Evolutionary conservation across 202 grass and related monocot species (phyloP).

Genomic region (Setaria italica): DNA sequence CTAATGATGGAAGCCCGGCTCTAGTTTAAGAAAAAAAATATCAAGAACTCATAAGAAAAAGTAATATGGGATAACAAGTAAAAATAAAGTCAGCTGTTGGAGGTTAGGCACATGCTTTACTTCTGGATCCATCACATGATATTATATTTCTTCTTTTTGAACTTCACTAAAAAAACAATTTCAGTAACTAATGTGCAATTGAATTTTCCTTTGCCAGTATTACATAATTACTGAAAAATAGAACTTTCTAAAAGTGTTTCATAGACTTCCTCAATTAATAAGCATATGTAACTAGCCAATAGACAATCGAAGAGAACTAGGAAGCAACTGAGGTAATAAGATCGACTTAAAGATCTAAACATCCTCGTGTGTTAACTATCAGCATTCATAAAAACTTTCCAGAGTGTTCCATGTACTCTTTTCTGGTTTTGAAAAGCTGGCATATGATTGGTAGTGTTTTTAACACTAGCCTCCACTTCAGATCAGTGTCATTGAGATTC

Average conservation of each 20-base stretch:
- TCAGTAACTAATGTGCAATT: not conserved
- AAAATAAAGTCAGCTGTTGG: constrained; percentile 7
- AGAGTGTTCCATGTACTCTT: not conserved
- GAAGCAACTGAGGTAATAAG: constrained; percentile 29
- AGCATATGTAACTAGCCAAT: not conserved
- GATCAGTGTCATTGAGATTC: constrained; percentile 32
- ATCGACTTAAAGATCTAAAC: constrained; percentile 19
- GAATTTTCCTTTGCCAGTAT: not conserved
- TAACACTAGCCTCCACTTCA: not conserved
- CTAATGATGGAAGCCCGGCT: constrained; percentile 58
- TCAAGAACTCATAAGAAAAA: constrained; percentile 36
- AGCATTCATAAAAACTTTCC: constrained; percentile 26
- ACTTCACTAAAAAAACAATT: not conserved
- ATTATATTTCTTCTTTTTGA: constrained; percentile 5
- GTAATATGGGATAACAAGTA: constrained; percentile 5
- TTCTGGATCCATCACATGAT: not conserved
- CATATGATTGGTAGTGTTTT: not conserved
- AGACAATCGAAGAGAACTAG: constrained; percentile 30
- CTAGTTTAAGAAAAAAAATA: constrained; percentile 45
- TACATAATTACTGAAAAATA: not conserved
- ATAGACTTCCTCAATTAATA: not conserved
- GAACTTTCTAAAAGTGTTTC: constrained; percentile 1
- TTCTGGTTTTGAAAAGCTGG: not conserved
- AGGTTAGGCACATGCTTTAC: not conserved
- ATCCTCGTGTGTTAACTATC: constrained; percentile 13